Evolutionary conservation across 139 green algal genomes (phyloP), one percentile per base, ranked within the genome.

Genomic region (Pseudopediastrum boryanum): DNA sequence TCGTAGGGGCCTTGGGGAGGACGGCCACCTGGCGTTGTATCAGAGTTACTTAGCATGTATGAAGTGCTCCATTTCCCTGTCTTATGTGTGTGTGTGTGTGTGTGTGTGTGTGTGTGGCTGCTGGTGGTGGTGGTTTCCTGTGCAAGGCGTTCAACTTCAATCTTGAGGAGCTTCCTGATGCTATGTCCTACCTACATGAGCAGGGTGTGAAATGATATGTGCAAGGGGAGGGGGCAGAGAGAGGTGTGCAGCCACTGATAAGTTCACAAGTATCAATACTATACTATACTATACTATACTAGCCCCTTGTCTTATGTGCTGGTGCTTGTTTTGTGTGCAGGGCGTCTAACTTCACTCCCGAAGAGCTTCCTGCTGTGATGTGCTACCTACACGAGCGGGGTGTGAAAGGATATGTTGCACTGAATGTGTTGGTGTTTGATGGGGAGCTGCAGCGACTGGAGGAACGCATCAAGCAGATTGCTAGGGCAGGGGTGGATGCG

Each of bases 361-460:
- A 90, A 25, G 92, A 96, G 86, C 83, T 97, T 43, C 76, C 83
- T 2, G 74, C 83, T 16, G 91, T 96, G 4, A 93, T 95, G 88
- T 33, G 44, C 2, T 97, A 93, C 85, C 75, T 95, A 54, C 89
- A 90, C 46, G 80, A 79, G 4, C 67, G 89, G 2, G 92, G 89
- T 4, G 84, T 92, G 25, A 91, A 87, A 83, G 77, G 88, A 8
- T 97, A 89, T 79, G 85, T 94, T n/a, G 85, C 90, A 0, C 73
- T 96, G 27, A 97, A 97, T 84, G 85, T 97, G 27, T 76, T 93
- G 42, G 80, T 95, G 23, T 96, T 94, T 86, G 91, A 97, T 54
- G 81, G 90, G 58, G 92, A 97, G 82, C 83, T 97, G 59, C 25
- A n/a, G 1, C 58, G 50, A 4, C 64, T 91, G 62, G 92, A 94